phyloP scores from a whole-genome alignment of 2,329 filamentous ascomycete species.

The Trichophyton rubrum region DNA sequence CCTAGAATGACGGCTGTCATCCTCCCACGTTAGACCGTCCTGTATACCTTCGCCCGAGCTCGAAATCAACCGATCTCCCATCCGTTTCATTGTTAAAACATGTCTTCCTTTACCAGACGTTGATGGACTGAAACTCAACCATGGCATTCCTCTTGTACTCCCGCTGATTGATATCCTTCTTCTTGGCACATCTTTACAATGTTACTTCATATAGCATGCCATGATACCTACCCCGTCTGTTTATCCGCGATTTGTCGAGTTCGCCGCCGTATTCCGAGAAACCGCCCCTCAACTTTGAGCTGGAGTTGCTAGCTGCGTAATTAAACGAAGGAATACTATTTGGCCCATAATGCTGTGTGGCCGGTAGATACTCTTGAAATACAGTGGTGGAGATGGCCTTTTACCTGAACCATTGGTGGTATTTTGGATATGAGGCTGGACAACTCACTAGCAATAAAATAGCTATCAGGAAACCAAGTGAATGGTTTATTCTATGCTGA shows the following conservation, averaged over 20 bases:
- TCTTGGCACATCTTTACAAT: background rate
- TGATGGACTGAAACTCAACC: background rate
- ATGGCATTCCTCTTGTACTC: background rate
- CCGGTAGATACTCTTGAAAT: background rate
- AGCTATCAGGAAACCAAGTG: too few species aligned
- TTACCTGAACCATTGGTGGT: too few species aligned
- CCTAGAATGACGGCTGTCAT: slow-evolving; percentile 29
- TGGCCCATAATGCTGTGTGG: background rate
- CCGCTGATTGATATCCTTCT: background rate
- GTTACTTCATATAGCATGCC: background rate
- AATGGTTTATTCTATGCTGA: too few species aligned
- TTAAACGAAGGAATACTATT: background rate
- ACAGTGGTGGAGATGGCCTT: too few species aligned
- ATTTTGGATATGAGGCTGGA: too few species aligned
- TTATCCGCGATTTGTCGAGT: background rate
- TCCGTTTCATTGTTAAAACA: background rate
- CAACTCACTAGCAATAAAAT: too few species aligned
- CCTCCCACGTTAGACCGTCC: slow-evolving; percentile 2
- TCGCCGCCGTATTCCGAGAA: background rate
- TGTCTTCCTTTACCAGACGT: background rate
- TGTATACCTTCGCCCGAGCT: slow-evolving; percentile 1
- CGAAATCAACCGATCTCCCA: background rate
- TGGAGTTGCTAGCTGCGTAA: background rate
- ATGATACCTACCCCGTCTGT: background rate
- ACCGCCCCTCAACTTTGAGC: background rate